Percentiles rank a stretch among this genome's conserved stretches.
Evolutionary conservation across 768 basidiomycete genomes (phyloP).

Genomic region (Termitomyces sp.): DNA sequence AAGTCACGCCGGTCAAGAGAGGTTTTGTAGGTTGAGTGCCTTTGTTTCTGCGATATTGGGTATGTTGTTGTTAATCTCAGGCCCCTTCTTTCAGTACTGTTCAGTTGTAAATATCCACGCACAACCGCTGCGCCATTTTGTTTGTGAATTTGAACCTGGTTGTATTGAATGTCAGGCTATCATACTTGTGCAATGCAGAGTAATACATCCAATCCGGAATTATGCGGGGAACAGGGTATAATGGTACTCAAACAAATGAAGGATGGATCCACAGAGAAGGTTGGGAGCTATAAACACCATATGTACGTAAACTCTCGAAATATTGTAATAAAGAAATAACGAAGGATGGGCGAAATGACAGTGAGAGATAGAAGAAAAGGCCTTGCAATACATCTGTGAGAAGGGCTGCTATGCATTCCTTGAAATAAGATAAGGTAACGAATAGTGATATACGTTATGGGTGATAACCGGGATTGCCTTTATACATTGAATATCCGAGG

Average conservation of each 20-base stretch:
- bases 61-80: background rate
- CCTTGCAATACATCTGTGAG: conserved; percentile 9
- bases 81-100: background rate
- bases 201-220: conserved; percentile 19
- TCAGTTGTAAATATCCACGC: background rate
- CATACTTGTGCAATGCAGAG: conserved; percentile 13
- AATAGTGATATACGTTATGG: conserved; percentile 19
- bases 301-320: conserved; percentile 8
- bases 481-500: conserved; percentile 44
- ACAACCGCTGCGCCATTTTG: background rate
- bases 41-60: background rate
- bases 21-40: conserved; percentile 11
- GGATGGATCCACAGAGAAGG: conserved; percentile 1
- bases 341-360: background rate
- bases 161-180: conserved; percentile 13
- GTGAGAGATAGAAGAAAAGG: background rate
- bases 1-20: conserved; percentile 31
- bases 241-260: conserved; percentile 6
- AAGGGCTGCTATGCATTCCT: conserved; percentile 15
- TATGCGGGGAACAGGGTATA: conserved; percentile 16
- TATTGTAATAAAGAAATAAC: background rate
- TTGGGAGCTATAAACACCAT: background rate
- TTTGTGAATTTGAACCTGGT: background rate
- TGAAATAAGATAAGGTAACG: conserved; percentile 16
- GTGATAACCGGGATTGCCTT: conserved; percentile 10